phyloP scores from a whole-genome alignment of 306 rosid genomes.

The Mimosa bimucronata region DNA sequence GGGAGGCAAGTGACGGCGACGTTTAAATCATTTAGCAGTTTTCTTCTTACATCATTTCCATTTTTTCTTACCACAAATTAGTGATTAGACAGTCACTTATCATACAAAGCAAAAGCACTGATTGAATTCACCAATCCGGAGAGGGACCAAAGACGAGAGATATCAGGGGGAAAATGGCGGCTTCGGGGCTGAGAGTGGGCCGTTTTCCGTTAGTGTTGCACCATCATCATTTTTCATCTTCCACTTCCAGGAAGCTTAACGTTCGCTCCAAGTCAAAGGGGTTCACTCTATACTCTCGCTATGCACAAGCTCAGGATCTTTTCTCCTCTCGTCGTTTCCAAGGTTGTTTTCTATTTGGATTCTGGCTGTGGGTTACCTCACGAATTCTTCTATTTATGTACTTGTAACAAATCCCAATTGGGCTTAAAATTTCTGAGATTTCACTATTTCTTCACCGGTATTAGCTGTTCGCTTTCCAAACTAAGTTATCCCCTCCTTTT shows the following conservation, averaged over 20 bases:
- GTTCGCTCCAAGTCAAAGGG: slow-evolving; percentile 53
- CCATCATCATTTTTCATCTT: slow-evolving; percentile 44
- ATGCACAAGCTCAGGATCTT: slow-evolving; percentile 72
- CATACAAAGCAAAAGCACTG: background rate
- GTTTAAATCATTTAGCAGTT: background rate
- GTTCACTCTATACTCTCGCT: slow-evolving; percentile 67
- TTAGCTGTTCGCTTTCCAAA: background rate
- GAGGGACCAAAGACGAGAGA: background rate
- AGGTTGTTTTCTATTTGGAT: slow-evolving; percentile 41
- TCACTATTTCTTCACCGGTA: background rate
- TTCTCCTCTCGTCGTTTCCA: slow-evolving; percentile 78
- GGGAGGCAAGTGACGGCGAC: background rate
- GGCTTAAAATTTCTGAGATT: background rate
- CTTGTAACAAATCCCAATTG: background rate
- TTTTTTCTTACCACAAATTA: background rate
- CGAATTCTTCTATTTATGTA: background rate
- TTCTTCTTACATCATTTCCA: background rate
- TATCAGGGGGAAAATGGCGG: slow-evolving; percentile 54
- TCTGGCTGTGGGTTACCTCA: background rate
- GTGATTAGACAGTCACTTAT: background rate
- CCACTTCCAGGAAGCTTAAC: slow-evolving; percentile 33
- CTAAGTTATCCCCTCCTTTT: background rate
- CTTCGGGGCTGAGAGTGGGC: slow-evolving; percentile 67
- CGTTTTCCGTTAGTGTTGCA: slow-evolving; percentile 53
- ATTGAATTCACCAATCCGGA: background rate